Evolutionary conservation across 108 stramenopile species (phyloP), one percentile per base, ranked within the genome.

Genomic region (Stephanodiscus triporus): DNA sequence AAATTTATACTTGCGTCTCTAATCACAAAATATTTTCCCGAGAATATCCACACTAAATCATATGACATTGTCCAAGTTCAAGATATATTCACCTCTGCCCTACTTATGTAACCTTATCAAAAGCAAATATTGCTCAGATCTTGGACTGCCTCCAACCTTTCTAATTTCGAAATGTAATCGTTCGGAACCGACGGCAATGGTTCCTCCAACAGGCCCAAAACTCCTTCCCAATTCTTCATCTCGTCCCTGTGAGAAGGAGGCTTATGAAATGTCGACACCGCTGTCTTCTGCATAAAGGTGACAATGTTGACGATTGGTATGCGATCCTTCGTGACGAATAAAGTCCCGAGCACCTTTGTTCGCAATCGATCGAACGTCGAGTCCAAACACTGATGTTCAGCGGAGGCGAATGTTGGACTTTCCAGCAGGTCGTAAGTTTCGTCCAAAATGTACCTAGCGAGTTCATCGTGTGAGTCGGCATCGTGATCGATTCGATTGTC

Each of bases 391-490:
- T 45, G 23, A 8, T 63, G 63, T 50, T 83, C 77, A 2, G 85
- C 81, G 47, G 68, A 38, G 45, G 73, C 78, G 64, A 83, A 80
- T 9, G 59, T 58, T 27, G 85, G 85, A 70, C 80, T 81, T 63
- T 85, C 85, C 47, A 85, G 20, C 16, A 83, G 45, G 51, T 85
- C 85, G 43, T 70, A 83, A 10, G 85, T 85, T 60, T 85, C 85
- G 53, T 85, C 85, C 9, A 85, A 56, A 37, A 85, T 83, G 24
- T 66, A 75, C 34, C 34, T 70, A 0, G 84, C 80, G n/a, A 81
- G 60, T 2, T 77, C 82, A 43, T 81, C 84, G 37, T 32, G 27
- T 17, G 63, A 50, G 56, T 63, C 47, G 23, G 54, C 37, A 56
- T 36, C 22, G 40, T 14, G 37, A 34, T 47, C 40, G 45, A 16